Evolutionary conservation across 768 basidiomycete species (phyloP).

Genomic region (Pleurotus giganteus): DNA sequence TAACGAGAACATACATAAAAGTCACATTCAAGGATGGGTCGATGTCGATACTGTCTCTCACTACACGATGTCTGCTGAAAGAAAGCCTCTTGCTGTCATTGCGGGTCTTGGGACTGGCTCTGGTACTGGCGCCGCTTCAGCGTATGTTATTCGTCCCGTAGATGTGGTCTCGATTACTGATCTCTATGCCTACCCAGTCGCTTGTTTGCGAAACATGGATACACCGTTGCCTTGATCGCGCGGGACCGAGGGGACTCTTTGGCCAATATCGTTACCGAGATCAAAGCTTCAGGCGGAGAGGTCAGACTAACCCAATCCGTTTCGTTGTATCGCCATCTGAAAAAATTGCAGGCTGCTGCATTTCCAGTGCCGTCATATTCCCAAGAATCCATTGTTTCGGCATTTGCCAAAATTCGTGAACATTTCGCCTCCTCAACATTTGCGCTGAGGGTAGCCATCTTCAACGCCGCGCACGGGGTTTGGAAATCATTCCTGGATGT

Average conservation of each 20-base stretch:
- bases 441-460: conserved; percentile 59
- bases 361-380: conserved; percentile 54
- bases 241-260: conserved; percentile 48
- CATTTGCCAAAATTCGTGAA: conserved; percentile 46
- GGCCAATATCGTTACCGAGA: conserved; percentile 48
- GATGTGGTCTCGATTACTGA: too few relatives aligned
- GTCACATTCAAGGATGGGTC: too few relatives aligned
- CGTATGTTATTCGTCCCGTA: too few relatives aligned
- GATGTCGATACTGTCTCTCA: too few relatives aligned
- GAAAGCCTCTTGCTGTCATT: conserved; percentile 11
- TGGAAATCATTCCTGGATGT: conserved; percentile 71
- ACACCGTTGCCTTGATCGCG: conserved; percentile 65
- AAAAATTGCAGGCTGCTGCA: conserved; percentile 42
- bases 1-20: too few relatives aligned
- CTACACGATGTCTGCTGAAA: not conserved
- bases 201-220: conserved; percentile 59
- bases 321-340: not conserved
- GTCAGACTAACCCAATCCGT: conserved; percentile 26
- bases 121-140: conserved; percentile 59
- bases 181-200: too few relatives aligned
- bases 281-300: conserved; percentile 56
- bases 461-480: conserved; percentile 55
- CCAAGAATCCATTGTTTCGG: conserved; percentile 46
- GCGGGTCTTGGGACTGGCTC: conserved; percentile 43
- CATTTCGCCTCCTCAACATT: conserved; percentile 34